These are phyloP conservation scores for Ophiostoma sp. DNA, from an alignment of 2,329 filamentous ascomycete species.

Conservation along the genomic window DNA sequence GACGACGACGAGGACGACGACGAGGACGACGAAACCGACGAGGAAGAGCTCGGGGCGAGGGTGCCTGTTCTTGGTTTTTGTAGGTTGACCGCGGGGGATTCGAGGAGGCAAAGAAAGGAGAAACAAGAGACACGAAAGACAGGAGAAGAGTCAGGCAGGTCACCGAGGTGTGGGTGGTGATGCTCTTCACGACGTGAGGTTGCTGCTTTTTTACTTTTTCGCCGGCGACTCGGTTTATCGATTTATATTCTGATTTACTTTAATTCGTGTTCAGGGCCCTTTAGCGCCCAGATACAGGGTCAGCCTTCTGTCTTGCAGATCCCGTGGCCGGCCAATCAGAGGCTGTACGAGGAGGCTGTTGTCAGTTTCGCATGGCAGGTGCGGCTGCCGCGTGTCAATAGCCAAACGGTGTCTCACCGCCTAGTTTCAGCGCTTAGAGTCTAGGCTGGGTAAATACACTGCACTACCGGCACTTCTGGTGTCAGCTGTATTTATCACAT, in stretches of 20 bases:
- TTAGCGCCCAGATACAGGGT: background rate
- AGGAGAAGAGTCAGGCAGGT: background rate
- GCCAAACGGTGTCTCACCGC: background rate
- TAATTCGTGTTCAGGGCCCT: background rate
- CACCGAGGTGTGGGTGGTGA: background rate
- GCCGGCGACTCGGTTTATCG: background rate
- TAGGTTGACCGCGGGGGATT: background rate
- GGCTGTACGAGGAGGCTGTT: background rate
- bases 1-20: background rate
- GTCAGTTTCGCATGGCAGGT: background rate
- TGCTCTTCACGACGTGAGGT: constrained; percentile 4
- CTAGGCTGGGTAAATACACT: background rate
- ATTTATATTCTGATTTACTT: constrained; percentile 4
- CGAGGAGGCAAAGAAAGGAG: background rate
- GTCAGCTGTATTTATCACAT: background rate
- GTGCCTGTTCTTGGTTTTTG: background rate
- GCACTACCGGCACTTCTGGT: background rate
- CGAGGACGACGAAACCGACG: background rate
- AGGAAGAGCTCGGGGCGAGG: background rate
- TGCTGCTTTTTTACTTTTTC: constrained; percentile 9
- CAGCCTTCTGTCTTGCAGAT: background rate
- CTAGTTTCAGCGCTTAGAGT: background rate
- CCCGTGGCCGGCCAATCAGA: background rate
- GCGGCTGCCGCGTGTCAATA: background rate
- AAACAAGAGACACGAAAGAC: background rate